Base-by-base conservation (phyloP, 2,329 filamentous ascomycete genomes). In the Coniella lustricola region DNA sequence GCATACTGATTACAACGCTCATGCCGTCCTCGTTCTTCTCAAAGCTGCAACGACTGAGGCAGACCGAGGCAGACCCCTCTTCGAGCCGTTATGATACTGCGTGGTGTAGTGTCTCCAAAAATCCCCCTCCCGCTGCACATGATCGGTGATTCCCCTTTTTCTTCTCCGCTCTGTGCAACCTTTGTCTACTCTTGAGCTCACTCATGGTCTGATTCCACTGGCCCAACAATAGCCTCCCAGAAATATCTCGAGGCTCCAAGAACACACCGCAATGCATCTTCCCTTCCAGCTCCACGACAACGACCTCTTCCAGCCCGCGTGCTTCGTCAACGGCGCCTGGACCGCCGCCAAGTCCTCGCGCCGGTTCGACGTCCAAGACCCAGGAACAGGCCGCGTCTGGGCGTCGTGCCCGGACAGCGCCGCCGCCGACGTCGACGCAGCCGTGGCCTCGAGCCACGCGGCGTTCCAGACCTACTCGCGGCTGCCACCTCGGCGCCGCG, bases 311-410 rank as follows among this genome's bases (percentile, higher is more conserved):
- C 67, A 72, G 31, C 68, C 68, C 36, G 70, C 77, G 51, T 76
- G 71, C 42, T 72, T 73, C 46, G 63, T 79, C 47, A 65, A 76
- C 48, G 71, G 74, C 44, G 54, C 71, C 56, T 74, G 71, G 66
- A 63, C 72, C 1, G 48, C 64, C 12, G 67, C 75, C 14, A 67
- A 67, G 37, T 71, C 67, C 25, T 70, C 70, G 42, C 64, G 67
- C 31, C 69, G 72, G 0, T 80, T 79, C 51, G 66, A 74, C 51
- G 70, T 79, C 9, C 56, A 76, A 14, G 75, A 80, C 51, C 76
- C 76, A 0, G 76, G 76, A 33, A 72, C 70, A 5, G 71, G 71
- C 54, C 64, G 65, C 39, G 54, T 65, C 3, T 80, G 75, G 74
- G 70, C 73, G 2, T 70, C 69, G 7, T 75, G 72, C 54, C 70